These are phyloP conservation scores for Apiospora koreana DNA, from an alignment of 2,329 filamentous ascomycete species.

Conservation along the genomic window DNA sequence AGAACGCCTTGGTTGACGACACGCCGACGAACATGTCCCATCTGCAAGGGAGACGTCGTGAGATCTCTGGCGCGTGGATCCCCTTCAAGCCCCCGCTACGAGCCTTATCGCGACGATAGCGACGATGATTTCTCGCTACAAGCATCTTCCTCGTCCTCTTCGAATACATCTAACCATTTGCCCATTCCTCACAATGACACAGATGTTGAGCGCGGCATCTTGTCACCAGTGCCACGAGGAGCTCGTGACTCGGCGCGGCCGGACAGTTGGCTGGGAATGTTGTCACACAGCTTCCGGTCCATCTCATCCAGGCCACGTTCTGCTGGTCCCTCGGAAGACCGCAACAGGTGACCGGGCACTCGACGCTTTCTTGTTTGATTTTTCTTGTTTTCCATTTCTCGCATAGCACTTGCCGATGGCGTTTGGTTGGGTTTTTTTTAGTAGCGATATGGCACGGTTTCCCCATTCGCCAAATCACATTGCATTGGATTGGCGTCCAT, in stretches of 20 bases:
- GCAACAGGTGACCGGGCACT: constrained; percentile 17
- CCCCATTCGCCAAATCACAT: not conserved
- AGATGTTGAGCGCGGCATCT: constrained; percentile 47
- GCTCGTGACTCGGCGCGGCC: not conserved
- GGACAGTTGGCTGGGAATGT: constrained; percentile 11
- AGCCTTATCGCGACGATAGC: constrained; percentile 55
- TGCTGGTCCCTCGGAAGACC: constrained; percentile 14
- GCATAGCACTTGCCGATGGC: constrained; percentile 11
- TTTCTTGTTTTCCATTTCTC: not conserved
- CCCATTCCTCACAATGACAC: constrained; percentile 20
- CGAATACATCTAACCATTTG: constrained; percentile 18
- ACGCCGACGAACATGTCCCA: constrained; percentile 92
- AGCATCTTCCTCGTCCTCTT: constrained; percentile 21
- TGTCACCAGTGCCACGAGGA: constrained; percentile 17
- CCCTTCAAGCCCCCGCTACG: constrained; percentile 53
- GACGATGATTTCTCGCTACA: constrained; percentile 38
- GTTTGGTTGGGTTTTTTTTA: constrained; percentile 6
- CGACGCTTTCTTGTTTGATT: not conserved
- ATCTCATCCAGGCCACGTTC: constrained; percentile 12
- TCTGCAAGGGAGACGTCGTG: constrained; percentile 97
- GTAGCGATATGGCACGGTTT: constrained; percentile 2
- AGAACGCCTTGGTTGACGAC: constrained; percentile 98
- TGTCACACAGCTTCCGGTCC: constrained; percentile 35
- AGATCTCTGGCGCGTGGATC: constrained; percentile 60
- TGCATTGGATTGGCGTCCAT: not conserved